Conservation (phyloP, 2,329 filamentous ascomycete genomes). For the Fusarium sterilihyphosum region DNA sequence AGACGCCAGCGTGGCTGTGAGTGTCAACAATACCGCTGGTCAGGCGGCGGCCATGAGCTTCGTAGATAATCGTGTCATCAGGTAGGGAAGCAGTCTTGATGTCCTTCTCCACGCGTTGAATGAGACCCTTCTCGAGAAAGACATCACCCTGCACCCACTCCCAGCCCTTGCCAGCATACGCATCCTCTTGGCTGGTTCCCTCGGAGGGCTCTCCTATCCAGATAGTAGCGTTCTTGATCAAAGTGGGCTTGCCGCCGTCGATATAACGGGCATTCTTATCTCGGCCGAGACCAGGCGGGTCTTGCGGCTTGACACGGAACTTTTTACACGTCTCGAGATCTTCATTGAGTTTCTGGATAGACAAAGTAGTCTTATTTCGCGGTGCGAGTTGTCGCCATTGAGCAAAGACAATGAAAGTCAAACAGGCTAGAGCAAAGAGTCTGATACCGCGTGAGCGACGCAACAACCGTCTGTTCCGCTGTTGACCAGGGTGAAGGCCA, state of each 20-base stretch:
- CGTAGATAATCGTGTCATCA: slow-evolving; percentile 60
- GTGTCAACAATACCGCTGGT: slow-evolving; percentile 77
- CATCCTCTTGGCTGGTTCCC: slow-evolving; percentile 62
- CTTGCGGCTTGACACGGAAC: slow-evolving; percentile 63
- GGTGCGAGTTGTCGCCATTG: slow-evolving; percentile 57
- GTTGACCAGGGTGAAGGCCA: slow-evolving; percentile 7
- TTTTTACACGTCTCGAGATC: slow-evolving; percentile 66
- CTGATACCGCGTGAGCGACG: slow-evolving; percentile 58
- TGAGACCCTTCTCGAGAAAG: slow-evolving; percentile 68
- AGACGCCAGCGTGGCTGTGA: slow-evolving; percentile 73
- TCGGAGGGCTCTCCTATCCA: slow-evolving; percentile 70
- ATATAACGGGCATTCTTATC: slow-evolving; percentile 69
- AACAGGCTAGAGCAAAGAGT: slow-evolving; percentile 56
- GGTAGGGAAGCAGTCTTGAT: slow-evolving; percentile 57
- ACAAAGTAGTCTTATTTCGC: slow-evolving; percentile 53
- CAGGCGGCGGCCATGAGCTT: slow-evolving; percentile 69
- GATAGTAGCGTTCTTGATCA: slow-evolving; percentile 73
- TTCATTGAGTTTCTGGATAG: slow-evolving; percentile 60
- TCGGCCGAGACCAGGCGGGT: slow-evolving; percentile 65
- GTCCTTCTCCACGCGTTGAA: slow-evolving; percentile 60
- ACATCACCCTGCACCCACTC: slow-evolving; percentile 70
- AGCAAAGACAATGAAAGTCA: slow-evolving; percentile 62
- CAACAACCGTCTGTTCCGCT: slow-evolving; percentile 43
- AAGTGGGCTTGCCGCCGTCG: slow-evolving; percentile 65
- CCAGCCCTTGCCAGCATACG: slow-evolving; percentile 67